phyloP scores from a whole-genome alignment of 352 stramenopile genomes.

The Globisporangium heterothallicum region DNA sequence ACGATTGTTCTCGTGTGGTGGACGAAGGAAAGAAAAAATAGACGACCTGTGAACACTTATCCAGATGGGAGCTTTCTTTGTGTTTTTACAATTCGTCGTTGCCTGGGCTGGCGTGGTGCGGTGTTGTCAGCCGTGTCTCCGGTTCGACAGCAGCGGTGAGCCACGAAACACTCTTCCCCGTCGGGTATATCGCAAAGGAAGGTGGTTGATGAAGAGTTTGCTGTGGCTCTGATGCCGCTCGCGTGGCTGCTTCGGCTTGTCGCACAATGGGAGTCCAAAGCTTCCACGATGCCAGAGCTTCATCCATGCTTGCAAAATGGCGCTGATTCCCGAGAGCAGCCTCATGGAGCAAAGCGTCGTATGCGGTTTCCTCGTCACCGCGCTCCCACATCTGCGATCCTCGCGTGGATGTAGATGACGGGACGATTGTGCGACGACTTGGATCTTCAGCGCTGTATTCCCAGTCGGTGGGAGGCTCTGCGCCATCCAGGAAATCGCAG shows the following conservation, averaged over 20 bases:
- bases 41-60: not conserved
- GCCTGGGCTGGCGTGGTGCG: not conserved
- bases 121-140: not conserved
- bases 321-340: constrained; percentile 13
- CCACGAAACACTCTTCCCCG: constrained; percentile 1
- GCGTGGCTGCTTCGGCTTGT: constrained; percentile 7
- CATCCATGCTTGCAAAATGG: constrained; percentile 48
- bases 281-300: constrained; percentile 55
- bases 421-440: constrained; percentile 6
- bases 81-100: constrained; percentile 5
- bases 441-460: not conserved
- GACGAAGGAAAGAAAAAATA: not conserved
- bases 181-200: not conserved
- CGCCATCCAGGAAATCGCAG: constrained; percentile 18
- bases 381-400: constrained; percentile 16
- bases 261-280: constrained; percentile 62
- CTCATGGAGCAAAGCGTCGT: constrained; percentile 28
- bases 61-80: not conserved
- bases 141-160: not conserved
- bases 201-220: not conserved
- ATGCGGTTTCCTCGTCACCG: constrained; percentile 28
- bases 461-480: constrained; percentile 10
- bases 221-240: not conserved
- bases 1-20: not conserved
- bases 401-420: not conserved